Percentiles rank a stretch among this genome's conserved stretches.
Conservation (phyloP, 495 filamentous ascomycete genomes). For the Podospora tetraspora region DNA sequence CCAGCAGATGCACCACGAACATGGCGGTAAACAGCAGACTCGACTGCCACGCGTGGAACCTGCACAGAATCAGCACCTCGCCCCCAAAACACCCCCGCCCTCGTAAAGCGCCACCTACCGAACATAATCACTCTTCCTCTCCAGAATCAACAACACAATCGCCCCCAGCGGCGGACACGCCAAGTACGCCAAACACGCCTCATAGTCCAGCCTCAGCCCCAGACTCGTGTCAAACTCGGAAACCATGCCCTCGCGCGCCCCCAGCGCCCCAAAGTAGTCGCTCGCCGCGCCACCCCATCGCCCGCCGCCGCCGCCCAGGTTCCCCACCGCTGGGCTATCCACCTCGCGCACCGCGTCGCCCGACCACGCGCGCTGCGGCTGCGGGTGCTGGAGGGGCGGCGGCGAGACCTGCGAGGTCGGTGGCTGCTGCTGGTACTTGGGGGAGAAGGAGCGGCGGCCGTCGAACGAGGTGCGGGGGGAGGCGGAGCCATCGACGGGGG, state of each 20-base stretch:
- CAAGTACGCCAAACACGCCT: conserved; percentile 88
- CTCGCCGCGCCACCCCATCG: conserved; percentile 22
- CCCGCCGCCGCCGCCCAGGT: conserved; percentile 2
- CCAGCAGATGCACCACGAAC: conserved; percentile 79
- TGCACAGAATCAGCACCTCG: conserved; percentile 27
- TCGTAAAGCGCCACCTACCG: conserved; percentile 40
- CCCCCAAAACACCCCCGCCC: neutral
- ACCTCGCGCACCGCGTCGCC: conserved; percentile 19
- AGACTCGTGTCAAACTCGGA: conserved; percentile 67
- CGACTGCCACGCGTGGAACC: conserved; percentile 95
- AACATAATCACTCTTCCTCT: conserved; percentile 96
- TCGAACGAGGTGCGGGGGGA: conserved; percentile 50
- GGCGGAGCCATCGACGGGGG: conserved; percentile 49
- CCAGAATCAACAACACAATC: conserved; percentile 75
- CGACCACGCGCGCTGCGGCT: conserved; percentile 47
- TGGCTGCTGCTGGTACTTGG: conserved; percentile 28
- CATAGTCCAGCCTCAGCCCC: conserved; percentile 66
- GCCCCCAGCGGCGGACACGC: conserved; percentile 80
- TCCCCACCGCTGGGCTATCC: neutral
- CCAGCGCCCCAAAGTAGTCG: conserved; percentile 32
- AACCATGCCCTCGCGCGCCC: conserved; percentile 34
- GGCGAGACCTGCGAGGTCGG: conserved; percentile 35
- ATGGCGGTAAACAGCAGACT: conserved; percentile 79
- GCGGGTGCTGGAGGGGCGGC: conserved; percentile 47
- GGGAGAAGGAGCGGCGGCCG: conserved; percentile 43